Evolutionary conservation across 2,329 filamentous ascomycete genomes (phyloP).

Genomic region (Fusarium sp.): DNA sequence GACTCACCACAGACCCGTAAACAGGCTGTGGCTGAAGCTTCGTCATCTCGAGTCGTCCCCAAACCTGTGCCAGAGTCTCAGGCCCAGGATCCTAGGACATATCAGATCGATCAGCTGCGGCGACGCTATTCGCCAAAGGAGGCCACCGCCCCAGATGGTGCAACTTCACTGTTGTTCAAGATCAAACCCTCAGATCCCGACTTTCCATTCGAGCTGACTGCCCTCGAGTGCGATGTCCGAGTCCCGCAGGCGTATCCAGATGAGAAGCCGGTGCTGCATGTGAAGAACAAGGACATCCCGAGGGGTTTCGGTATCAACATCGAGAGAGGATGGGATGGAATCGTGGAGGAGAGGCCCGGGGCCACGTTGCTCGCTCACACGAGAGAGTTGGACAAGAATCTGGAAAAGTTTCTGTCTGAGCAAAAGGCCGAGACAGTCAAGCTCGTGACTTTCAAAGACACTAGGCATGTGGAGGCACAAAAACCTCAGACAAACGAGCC

Average conservation of each 20-base stretch:
- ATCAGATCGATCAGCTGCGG: slow-evolving; percentile 80
- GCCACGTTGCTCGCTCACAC: slow-evolving; percentile 75
- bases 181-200: slow-evolving; percentile 83
- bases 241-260: slow-evolving; percentile 75
- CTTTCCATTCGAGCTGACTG: slow-evolving; percentile 82
- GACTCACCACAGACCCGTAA: slow-evolving; percentile 52
- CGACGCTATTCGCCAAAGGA: slow-evolving; percentile 71
- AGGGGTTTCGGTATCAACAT: slow-evolving; percentile 82
- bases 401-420: slow-evolving; percentile 77
- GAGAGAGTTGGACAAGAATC: slow-evolving; percentile 77
- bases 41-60: slow-evolving; percentile 66
- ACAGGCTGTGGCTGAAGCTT: slow-evolving; percentile 62
- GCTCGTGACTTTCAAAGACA: slow-evolving; percentile 72
- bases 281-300: slow-evolving; percentile 77
- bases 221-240: slow-evolving; percentile 75
- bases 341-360: slow-evolving; percentile 68
- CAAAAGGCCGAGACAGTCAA: slow-evolving; percentile 80
- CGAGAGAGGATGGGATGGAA: slow-evolving; percentile 77
- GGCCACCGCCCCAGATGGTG: slow-evolving; percentile 59
- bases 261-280: slow-evolving; percentile 68
- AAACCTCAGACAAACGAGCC: slow-evolving; percentile 11
- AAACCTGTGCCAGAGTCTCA: slow-evolving; percentile 77
- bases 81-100: slow-evolving; percentile 75
- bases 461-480: slow-evolving; percentile 58
- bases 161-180: slow-evolving; percentile 72